Evolutionary conservation across 768 basidiomycete species (phyloP).

Genomic region (Termitomyces eurrhizus): DNA sequence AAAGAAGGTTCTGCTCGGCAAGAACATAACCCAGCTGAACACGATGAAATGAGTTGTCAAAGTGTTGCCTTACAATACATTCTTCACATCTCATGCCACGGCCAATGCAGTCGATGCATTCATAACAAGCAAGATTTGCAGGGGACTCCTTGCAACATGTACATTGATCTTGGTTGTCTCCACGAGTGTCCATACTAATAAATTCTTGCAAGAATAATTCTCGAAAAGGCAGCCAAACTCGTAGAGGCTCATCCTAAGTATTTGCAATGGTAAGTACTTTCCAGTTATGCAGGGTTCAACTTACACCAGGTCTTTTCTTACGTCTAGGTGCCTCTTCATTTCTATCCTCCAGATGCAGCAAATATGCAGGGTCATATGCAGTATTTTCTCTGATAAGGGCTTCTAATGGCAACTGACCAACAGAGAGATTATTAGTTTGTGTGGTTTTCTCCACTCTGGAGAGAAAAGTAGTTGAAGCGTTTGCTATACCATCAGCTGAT

Average conservation of each 20-base stretch:
- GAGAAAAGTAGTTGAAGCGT: not conserved
- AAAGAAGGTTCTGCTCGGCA: no score
- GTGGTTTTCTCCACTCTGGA: not conserved
- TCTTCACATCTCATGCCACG: not conserved
- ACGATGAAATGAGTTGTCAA: conserved; percentile 3
- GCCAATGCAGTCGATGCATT: conserved; percentile 5
- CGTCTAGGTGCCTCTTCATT: not conserved
- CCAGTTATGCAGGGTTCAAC: not conserved
- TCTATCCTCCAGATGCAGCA: not conserved
- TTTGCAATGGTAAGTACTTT: not conserved
- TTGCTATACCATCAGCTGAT: not conserved
- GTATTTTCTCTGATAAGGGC: not conserved
- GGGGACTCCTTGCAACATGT: not conserved
- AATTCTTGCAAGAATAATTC: conserved; percentile 8
- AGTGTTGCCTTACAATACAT: not conserved
- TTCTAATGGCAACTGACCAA: not conserved
- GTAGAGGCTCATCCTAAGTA: conserved; percentile 4
- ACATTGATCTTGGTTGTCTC: no score
- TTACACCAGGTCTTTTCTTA: not conserved
- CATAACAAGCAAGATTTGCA: not conserved
- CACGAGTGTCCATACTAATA: conserved; percentile 1
- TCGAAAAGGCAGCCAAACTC: conserved; percentile 4
- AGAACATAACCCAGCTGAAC: conserved; percentile 1
- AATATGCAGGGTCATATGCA: not conserved
- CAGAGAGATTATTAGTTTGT: not conserved